Conservation (phyloP, 2,329 filamentous ascomycete genomes). For the Cercospora sesami region DNA sequence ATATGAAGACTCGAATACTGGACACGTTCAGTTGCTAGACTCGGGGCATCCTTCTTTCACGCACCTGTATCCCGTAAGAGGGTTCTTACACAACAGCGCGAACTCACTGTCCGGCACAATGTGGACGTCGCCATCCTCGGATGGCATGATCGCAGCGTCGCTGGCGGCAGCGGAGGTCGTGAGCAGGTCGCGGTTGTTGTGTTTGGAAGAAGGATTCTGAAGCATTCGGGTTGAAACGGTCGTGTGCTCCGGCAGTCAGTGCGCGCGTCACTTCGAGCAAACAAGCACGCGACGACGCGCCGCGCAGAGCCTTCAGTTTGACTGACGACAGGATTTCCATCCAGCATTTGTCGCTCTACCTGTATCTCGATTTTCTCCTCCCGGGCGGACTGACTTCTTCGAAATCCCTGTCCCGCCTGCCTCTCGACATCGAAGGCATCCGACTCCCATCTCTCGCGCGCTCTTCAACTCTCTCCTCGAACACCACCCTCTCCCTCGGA, state of each 20-base stretch:
- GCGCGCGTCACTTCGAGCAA: neutral
- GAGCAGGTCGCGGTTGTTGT: neutral
- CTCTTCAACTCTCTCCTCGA: constrained; percentile 5
- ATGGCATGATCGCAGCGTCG: neutral
- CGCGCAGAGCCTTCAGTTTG: neutral
- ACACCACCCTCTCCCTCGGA: constrained; percentile 4
- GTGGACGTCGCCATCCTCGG: neutral
- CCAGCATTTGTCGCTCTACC: neutral
- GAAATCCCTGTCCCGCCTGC: neutral
- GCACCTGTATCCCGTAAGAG: neutral
- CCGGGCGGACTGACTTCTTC: constrained; percentile 2
- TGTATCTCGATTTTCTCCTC: constrained; percentile 3
- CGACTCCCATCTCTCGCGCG: neutral
- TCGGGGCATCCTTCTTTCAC: neutral
- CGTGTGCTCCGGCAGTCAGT: neutral
- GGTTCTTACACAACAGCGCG: neutral
- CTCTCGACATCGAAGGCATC: neutral
- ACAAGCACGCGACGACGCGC: neutral
- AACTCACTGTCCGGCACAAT: neutral
- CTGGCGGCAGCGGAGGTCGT: too few species aligned
- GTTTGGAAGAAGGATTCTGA: too few species aligned
- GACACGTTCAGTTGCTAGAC: neutral
- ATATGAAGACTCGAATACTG: neutral
- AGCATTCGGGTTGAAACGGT: neutral
- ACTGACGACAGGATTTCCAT: neutral